Base-by-base conservation (phyloP, 1,284 basidiomycete species). In the Melampsora abietis-canadensis region DNA sequence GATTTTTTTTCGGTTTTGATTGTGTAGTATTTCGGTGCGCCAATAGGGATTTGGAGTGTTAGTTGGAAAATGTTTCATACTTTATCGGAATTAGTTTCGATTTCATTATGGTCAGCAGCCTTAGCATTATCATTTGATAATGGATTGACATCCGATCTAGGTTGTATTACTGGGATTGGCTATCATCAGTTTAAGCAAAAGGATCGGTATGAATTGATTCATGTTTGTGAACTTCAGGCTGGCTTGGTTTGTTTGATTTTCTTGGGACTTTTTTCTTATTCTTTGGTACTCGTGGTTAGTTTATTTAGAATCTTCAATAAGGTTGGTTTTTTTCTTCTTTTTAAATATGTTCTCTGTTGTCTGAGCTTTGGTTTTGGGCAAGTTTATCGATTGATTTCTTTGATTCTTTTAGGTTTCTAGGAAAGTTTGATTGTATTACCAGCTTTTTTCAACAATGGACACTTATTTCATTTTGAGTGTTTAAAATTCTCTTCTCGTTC, bases 61-160 rank as follows among this genome's bases (percentile, higher is more conserved):
- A 91, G 90, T 44, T 86, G 84, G 72, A 93, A 93, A 82, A 85
- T 92, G 66, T 87, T 88, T 1, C 88, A 91, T 79, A 92, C 91
- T 6, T 85, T 92, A 59, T 85, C 87, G 14, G 92, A 93, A 84
- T 89, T 94, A 54, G 84, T 92, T 66, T 94, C 93, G 80, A 92
- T 95, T 76, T 93, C 91, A 82, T 87, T 90, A 24, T 95, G 92
- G 92, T 92, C 91, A 76, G 90, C 92, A n/a, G 88, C 90, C 40
- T 85, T 95, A 60, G 89, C 91, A 15, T 87, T 94, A 66, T 88
- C 87, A 75, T 92, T 94, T 81, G 92, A 95, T 85, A 92, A 94
- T 80, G 92, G 90, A 82, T 92, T 94, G 82, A 94, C 92, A 3
- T 92, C 92, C 37, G 84, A 88, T 34, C 87, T 94, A 72, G 88